Conservation (phyloP, 257 asterid genomes). For the Solanum medicagineum region DNA sequence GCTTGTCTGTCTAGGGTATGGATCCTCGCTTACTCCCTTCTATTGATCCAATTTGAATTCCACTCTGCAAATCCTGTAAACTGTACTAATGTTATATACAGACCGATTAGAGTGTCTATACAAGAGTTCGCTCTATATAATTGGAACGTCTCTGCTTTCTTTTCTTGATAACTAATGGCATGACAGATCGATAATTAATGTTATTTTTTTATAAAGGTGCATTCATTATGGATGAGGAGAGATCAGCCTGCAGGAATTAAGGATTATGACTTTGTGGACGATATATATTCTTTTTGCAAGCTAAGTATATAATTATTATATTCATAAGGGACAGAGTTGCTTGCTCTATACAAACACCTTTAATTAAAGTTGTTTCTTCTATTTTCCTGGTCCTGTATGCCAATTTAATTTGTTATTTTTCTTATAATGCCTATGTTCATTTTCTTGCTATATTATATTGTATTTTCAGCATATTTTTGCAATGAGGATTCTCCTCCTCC, state of each 20-base stretch:
- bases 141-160: neutral
- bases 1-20: slow-evolving; percentile 53
- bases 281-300: neutral
- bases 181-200: too few species aligned
- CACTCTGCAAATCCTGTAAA: neutral
- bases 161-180: neutral
- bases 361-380: neutral
- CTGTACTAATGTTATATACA: neutral
- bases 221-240: slow-evolving; percentile 13
- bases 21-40: slow-evolving; percentile 40
- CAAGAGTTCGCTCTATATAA: slow-evolving; percentile 18
- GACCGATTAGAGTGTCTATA: slow-evolving; percentile 41
- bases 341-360: neutral
- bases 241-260: slow-evolving; percentile 40
- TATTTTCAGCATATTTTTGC: too few species aligned
- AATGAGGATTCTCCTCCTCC: too few species aligned
- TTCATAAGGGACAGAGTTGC: neutral
- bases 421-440: too few species aligned
- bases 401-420: neutral
- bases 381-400: neutral
- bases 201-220: too few species aligned
- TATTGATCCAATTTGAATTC: slow-evolving; percentile 42
- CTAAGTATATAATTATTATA: too few species aligned
- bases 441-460: too few species aligned
- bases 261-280: slow-evolving; percentile 68